Evolutionary conservation across 805 yeast genomes (phyloP).

Genomic region (Candida palmyrensis): DNA sequence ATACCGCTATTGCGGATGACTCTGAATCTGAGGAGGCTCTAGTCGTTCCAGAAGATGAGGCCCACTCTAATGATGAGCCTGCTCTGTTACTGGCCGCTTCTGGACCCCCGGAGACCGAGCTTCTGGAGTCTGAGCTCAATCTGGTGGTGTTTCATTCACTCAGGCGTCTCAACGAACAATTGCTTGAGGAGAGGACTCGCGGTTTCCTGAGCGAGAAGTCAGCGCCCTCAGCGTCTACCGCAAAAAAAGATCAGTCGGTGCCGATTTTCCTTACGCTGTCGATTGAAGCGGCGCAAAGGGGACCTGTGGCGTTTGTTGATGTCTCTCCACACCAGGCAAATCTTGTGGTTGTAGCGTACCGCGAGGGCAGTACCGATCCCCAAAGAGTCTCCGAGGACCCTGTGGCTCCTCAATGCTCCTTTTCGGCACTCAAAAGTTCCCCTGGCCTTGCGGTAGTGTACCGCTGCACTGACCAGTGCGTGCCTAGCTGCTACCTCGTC

Average conservation of each 20-base stretch:
- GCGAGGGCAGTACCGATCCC: neutral
- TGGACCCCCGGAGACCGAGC: too few relatives aligned
- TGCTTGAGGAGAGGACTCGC: conserved; percentile 8
- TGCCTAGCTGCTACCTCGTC: conserved; percentile 36
- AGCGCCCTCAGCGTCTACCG: too few relatives aligned
- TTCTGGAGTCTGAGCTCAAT: too few relatives aligned
- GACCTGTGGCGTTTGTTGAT: conserved; percentile 22
- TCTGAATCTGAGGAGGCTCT: neutral
- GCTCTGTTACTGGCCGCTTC: too few relatives aligned
- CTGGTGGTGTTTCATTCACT: too few relatives aligned
- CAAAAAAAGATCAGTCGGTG: too few relatives aligned
- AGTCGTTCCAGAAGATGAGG: too few relatives aligned
- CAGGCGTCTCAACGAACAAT: conserved; percentile 17
- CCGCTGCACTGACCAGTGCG: conserved; percentile 15
- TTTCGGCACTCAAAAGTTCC: conserved; percentile 4
- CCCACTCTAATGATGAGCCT: too few relatives aligned
- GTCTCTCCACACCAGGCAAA: conserved; percentile 30
- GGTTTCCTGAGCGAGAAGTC: too few relatives aligned
- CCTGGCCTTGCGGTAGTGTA: conserved; percentile 30
- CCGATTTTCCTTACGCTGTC: too few relatives aligned
- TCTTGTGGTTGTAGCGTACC: conserved; percentile 19
- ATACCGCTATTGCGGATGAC: too few relatives aligned
- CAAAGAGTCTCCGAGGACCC: neutral
- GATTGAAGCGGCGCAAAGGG: neutral
- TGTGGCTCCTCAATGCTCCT: too few relatives aligned